Base-by-base conservation (phyloP, 257 asterid genomes). In the Fraxinus anomala region DNA sequence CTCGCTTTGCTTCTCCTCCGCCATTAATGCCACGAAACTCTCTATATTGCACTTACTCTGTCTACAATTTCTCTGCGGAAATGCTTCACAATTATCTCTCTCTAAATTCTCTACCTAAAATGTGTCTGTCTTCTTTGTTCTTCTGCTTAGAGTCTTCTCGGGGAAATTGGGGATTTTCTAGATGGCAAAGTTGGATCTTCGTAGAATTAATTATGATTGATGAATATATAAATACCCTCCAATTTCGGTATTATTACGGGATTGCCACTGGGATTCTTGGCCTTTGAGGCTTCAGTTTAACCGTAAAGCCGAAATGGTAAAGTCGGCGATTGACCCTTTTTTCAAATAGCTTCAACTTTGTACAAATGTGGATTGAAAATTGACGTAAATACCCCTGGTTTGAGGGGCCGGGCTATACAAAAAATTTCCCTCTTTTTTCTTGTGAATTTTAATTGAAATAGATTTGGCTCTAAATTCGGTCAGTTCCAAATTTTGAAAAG, bases 1-100 rank as follows among this genome's bases (percentile, higher is more conserved):
- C 23, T 82, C 90, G 70, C 89, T 89, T 74, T 83, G 85, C 80
- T 81, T 69, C 74, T 68, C 84, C 83, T 90, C 98, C 95, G 97
- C 97, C 97, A 93, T 93, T 88, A 77, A 77, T 56, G 85, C 89
- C 54, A 76, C 79, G 47, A 19, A 63, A 0, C 78, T 5, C 68
- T 7, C 3, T 11, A 3, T 3, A 19, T 37, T n/a, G 37, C 80
- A 7, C 70, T 56, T 73, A 68, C 80, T 42, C 16, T 42, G 3
- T 42, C 49, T 42, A 42, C 49, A 42, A 42, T 11, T 42, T 42
- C 49, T 66, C 69, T 63, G 69, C 34, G 26, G 17, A 63, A 63
- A 24, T 26, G 69, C 19, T 63, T 26, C 33, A 63, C 34, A 63
- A 24, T 26, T 14, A 63, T 63, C 65, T 68, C 87, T 76, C 49